phyloP scores from a whole-genome alignment of 2,329 filamentous ascomycete species.

The Penicillium palitans region DNA sequence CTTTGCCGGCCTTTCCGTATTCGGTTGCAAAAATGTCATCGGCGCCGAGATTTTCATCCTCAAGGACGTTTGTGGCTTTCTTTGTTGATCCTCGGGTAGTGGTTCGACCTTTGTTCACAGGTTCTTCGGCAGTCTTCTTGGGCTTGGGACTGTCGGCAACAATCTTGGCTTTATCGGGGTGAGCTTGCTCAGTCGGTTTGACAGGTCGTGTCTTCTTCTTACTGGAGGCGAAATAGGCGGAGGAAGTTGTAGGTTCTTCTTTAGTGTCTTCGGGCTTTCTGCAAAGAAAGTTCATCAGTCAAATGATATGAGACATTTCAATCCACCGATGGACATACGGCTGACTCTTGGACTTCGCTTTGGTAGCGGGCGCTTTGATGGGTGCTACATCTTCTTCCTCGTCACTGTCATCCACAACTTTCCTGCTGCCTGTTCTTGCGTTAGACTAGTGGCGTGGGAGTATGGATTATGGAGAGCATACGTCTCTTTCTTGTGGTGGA shows the following conservation, averaged over 20 bases:
- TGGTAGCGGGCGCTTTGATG: conserved; percentile 42
- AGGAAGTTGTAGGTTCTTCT: conserved; percentile 60
- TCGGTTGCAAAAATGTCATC: conserved; percentile 83
- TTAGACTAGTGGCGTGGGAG: conserved; percentile 8
- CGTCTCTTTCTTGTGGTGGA: conserved; percentile 37
- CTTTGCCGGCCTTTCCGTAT: conserved; percentile 63
- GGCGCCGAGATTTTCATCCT: conserved; percentile 68
- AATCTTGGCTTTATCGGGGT: conserved; percentile 16
- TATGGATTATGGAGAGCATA: conserved; percentile 22
- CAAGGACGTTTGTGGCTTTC: conserved; percentile 46
- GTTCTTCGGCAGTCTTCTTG: conserved; percentile 19
- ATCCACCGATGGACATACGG: conserved; percentile 45
- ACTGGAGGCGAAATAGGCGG: conserved; percentile 61
- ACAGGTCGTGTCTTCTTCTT: conserved; percentile 56
- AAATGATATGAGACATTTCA: neutral
- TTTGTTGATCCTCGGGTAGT: conserved; percentile 22
- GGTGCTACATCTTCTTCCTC: conserved; percentile 63
- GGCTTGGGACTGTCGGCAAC: conserved; percentile 21
- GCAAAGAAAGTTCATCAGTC: conserved; percentile 9
- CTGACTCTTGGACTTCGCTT: conserved; percentile 40
- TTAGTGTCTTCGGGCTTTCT: conserved; percentile 53
- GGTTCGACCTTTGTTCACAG: conserved; percentile 18
- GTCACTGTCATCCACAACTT: conserved; percentile 77
- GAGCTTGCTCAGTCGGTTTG: conserved; percentile 24
- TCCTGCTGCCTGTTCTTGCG: conserved; percentile 52